Evolutionary conservation across 1,284 basidiomycete genomes (phyloP), one percentile per base, ranked within the genome.

Genomic region (Trametes polyzona): DNA sequence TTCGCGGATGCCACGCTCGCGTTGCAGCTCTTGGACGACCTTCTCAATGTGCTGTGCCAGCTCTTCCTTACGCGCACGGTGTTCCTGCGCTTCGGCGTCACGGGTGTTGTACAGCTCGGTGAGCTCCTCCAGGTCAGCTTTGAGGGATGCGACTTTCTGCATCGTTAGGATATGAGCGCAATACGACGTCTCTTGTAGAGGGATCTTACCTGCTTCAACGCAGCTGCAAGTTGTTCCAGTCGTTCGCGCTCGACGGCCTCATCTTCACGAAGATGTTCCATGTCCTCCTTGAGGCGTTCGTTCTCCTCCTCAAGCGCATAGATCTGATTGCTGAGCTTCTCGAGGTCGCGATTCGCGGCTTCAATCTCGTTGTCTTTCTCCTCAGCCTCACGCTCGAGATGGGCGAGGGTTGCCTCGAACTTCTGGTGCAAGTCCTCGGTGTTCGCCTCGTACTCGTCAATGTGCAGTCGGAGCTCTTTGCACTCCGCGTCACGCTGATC

Each of bases 161-260:
- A 12, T 14, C 9, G 27, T 29, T 8, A 23, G 14, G 19, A 47
- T 17, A 19, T 17, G 29, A 24, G 33, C 27, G 14, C 29, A n/a
- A 33, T 55, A 30, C 1, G 6, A 19, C 12, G 1, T 5, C 8
- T n/a, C n/a, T n/a, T n/a, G n/a, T n/a, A n/a, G n/a, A n/a, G n/a
- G n/a, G n/a, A n/a, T n/a, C 56, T 36, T 47, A 89, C 93, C 71
- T 95, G 90, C 72, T 95, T 95, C 42, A 95, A 79, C 3, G 89
- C 89, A 16, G 78, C 74, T 30, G 85, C 77, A 4, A 95, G 75
- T 19, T 83, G 86, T 63, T 93, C 89, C 6, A 93, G 78, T 43
- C 89, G 78, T 51, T 89, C 84, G 47, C 86, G 81, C 67, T 93
- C 88, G 37, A 83, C 81, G 19, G 79, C 82, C 52, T 93, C 86